Base-by-base conservation (phyloP, 1,139 yeast species). In the Diutina sp. region DNA sequence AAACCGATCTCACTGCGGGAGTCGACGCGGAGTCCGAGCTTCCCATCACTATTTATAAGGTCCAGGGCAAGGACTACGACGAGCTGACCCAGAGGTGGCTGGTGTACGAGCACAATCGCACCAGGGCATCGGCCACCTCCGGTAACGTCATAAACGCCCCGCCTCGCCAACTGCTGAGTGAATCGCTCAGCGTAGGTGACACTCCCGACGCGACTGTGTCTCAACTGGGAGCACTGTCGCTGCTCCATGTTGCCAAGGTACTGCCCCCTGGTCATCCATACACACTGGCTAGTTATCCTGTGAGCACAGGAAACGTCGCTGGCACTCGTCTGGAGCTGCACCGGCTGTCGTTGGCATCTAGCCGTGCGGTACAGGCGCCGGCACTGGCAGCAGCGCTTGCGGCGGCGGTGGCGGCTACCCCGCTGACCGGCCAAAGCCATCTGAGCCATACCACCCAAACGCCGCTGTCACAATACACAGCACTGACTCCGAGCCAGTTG, bases 351-450 rank as follows among this genome's bases (percentile, higher is more conserved):
- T 18, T 5, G 16, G 9, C 35, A 1, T n/a, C 51, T 12, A 28
- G 38, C n/a, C 35, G 51, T 6, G 18, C 38, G 9, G 14, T 29
- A n/a, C 35, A n/a, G 21, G 51, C 30, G 6, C 51, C 51, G 38
- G 29, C 51, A 18, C 51, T 47, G 51, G 51, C 51, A 30, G 41
- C 51, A 21, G 51, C 51, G 21, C 51, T 47, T n/a, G 51, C 51
- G 16, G 51, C 51, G 29, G 51, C 51, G 30, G 51, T 47, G 32
- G 51, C 51, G 21, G 35, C 38, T 25, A 30, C 30, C 18, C 51
- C 51, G 9, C 32, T n/a, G 21, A 28, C 51, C 11, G 30, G 29
- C 4, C 8, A 14, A n/a, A 47, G 35, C 21, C 12, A 21, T 7
- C 50, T 46, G 50, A 46, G 32, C 6, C 25, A 21, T 4, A 28